A percentile compares a stretch with the other conserved stretches of the same genome.
Conservation (phyloP, 2,329 filamentous ascomycete species). For the Bipolaris victoriae region DNA sequence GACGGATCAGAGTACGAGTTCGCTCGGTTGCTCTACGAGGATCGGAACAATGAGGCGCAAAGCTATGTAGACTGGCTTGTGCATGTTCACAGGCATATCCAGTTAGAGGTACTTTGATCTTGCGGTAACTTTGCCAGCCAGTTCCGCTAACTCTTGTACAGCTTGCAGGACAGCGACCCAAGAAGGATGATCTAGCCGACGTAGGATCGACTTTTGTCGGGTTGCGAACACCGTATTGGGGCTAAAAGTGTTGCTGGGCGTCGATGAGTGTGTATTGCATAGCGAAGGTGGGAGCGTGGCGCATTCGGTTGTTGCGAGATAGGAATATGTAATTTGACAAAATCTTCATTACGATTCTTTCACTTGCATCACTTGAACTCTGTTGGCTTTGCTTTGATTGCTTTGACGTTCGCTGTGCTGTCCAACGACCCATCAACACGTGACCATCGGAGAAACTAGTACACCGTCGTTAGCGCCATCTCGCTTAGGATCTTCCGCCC, state of each 20-base stretch:
- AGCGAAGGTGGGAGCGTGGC: slow-evolving; percentile 25
- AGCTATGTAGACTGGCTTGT: slow-evolving; percentile 99
- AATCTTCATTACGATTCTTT: background rate
- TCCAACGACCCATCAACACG: background rate
- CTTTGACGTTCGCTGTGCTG: background rate
- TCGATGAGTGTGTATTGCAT: slow-evolving; percentile 33
- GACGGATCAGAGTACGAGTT: slow-evolving; percentile 98
- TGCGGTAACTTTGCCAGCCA: background rate
- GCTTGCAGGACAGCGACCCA: slow-evolving; percentile 69
- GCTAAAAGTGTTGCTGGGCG: slow-evolving; percentile 23
- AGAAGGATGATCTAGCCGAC: slow-evolving; percentile 65
- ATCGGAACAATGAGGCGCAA: slow-evolving; percentile 96
- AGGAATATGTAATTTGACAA: slow-evolving; percentile 13
- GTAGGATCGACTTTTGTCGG: slow-evolving; percentile 47
- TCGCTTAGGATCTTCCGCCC: slow-evolving; percentile 26
- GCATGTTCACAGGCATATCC: slow-evolving; percentile 89
- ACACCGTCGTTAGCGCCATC: slow-evolving; percentile 8
- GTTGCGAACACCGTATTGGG: slow-evolving; percentile 50
- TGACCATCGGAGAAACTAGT: slow-evolving; percentile 9
- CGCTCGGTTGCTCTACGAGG: slow-evolving; percentile 86
- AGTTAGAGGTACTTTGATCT: slow-evolving; percentile 68
- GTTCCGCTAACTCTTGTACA: slow-evolving; percentile 27
- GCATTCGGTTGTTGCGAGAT: slow-evolving; percentile 14
- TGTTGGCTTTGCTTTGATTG: too few species aligned
- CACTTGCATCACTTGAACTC: too few species aligned